Evolutionary conservation across 2,329 filamentous ascomycete genomes (phyloP), one percentile per base, ranked within the genome.

Genomic region (Xylariaceae sp.): DNA sequence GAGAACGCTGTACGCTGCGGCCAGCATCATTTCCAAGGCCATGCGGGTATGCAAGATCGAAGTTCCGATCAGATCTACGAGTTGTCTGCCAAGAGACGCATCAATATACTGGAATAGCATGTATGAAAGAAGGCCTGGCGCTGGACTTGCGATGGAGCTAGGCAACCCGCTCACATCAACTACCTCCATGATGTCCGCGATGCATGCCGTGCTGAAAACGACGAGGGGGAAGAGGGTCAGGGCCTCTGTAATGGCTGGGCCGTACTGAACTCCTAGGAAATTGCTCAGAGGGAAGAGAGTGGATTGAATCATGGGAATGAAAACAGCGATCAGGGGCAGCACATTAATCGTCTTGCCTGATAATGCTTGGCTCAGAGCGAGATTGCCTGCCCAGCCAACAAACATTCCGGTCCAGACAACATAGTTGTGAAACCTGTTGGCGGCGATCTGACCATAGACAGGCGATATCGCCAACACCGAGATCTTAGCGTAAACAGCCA

Each of bases 381-480:
- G 71, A 69, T 89, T 89, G 30, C 82, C 80, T 7, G 89, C 81
- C 82, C 90, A 90, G 39, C 90, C 91, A 13, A 86, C 73, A 62
- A 92, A 87, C 61, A 86, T 84, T 34, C 84, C 86, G 2, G 82
- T 76, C 66, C 85, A 85, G 63, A 91, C 77, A 61, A 86, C 80
- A 70, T 83, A 82, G 55, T 80, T 76, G 72, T 97, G 93, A 73
- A 87, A 88, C 65, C 88, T 78, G 1, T 84, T 82, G 0, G 91
- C 80, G 1, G 93, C 89, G 44, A 96, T 89, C 13, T 87, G 86
- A 55, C 94, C 94, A 74, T 95, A 97, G 9, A 95, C 88, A 1
- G 94, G 94, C 17, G 91, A 89, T 39, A 97, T 79, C 45, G 84
- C 87, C 63, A 92, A 79, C 70, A 90, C 85, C 0, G 89, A 93